phyloP scores from a whole-genome alignment of 352 stramenopile genomes.

The Phytophthora sp. region DNA sequence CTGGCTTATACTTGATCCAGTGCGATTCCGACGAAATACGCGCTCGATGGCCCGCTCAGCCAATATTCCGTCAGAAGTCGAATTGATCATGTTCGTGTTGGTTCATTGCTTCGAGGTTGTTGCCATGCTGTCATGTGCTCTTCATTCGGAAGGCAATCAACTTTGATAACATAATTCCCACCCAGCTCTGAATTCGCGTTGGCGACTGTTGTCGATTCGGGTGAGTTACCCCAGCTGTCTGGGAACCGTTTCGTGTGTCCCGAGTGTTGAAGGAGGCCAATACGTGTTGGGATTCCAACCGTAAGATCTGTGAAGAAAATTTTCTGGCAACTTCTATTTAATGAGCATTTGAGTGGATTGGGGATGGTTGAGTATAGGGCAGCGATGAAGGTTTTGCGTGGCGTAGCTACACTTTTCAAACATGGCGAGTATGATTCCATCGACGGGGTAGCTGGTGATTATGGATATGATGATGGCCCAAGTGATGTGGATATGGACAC shows the following conservation, averaged over 20 bases:
- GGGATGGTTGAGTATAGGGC: constrained; percentile 16
- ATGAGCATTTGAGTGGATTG: constrained; percentile 15
- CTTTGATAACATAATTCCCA: constrained; percentile 21
- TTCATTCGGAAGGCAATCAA: constrained; percentile 23
- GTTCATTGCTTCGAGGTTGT: constrained; percentile 24
- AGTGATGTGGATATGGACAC: background rate
- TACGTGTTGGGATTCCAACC: constrained; percentile 15
- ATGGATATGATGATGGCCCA: background rate
- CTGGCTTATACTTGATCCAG: constrained; percentile 16
- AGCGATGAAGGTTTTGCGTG: background rate
- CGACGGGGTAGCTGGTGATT: background rate
- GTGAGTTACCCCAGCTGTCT: background rate
- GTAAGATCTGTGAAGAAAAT: constrained; percentile 21
- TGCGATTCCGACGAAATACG: background rate
- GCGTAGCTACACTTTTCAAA: constrained; percentile 14
- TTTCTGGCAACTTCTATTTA: constrained; percentile 8
- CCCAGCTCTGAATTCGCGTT: constrained; percentile 17
- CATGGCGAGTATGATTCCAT: constrained; percentile 11
- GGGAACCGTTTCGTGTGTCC: background rate
- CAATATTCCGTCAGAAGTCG: constrained; percentile 20
- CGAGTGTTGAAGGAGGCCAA: background rate
- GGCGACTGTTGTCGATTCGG: constrained; percentile 15
- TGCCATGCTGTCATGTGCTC: constrained; percentile 21
- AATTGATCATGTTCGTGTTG: constrained; percentile 31
- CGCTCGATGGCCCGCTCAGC: constrained; percentile 14